Conservation (phyloP, 768 basidiomycete species). For the Leccinum fibrillosum region DNA sequence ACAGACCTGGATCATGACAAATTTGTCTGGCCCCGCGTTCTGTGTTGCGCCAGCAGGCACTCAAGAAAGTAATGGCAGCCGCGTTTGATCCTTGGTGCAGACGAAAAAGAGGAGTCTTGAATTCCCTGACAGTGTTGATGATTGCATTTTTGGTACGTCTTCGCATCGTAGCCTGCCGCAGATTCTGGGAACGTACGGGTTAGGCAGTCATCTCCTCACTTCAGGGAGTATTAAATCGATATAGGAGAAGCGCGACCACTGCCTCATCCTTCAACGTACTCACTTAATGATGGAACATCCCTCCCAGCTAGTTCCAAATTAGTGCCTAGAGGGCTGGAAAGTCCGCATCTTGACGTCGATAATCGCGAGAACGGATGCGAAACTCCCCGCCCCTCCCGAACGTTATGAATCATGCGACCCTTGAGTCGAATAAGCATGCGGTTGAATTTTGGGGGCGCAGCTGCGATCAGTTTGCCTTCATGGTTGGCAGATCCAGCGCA, state of each 20-base stretch:
- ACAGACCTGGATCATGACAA: neutral
- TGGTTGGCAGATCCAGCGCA: neutral
- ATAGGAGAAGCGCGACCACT: neutral
- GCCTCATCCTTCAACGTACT: neutral
- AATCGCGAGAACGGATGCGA: neutral
- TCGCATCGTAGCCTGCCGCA: neutral
- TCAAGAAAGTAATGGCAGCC: neutral
- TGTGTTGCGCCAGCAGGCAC: neutral
- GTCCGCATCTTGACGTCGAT: neutral
- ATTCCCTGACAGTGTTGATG: neutral
- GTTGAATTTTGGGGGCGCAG: neutral
- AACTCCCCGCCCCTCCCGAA: neutral
- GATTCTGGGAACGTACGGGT: neutral
- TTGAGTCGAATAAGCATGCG: neutral
- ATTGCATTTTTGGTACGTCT: neutral
- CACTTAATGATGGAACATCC: neutral
- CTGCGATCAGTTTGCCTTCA: neutral
- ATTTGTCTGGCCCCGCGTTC: neutral
- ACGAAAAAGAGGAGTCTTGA: neutral
- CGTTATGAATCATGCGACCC: neutral
- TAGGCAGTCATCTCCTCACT: neutral
- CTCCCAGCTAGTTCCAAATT: neutral
- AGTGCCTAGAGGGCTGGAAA: neutral
- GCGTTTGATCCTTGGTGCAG: neutral
- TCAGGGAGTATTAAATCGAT: neutral